Base-by-base conservation (phyloP, 345 rosid species). In the Eucalyptus urophylla region DNA sequence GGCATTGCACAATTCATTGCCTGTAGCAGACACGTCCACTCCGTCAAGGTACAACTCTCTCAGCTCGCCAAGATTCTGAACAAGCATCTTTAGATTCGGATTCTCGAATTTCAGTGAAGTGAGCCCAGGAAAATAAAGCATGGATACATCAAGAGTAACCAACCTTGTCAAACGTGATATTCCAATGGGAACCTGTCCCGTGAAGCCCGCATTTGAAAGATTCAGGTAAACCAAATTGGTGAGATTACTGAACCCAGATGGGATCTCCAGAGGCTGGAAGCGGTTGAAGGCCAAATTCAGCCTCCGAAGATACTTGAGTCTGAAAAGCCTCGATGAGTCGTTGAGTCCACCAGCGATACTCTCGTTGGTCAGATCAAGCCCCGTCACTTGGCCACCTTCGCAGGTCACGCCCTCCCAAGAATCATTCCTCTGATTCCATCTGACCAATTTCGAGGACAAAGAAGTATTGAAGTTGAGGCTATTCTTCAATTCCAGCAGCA, bases 321-420 rank as follows among this genome's bases (percentile, higher is more conserved):
- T 15, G 87, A 93, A 93, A 24, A 95, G 91, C 7, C 80, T 60
- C 12, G 87, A 87, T 45, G 95, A 87, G 29, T 65, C 69, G 12
- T 92, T 87, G 45, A 93, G 27, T 51, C 92, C 94, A 14, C 93
- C 89, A 0, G 86, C 58, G 50, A 93, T 90, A 0, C 47, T 50
- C 87, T 94, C 91, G 8, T 49, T 31, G 90, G 89, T 95, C 88
- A 95, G 90, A 89, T 93, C 89, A 13, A 95, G 90, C 0, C 86
- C 92, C 80, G 47, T 87, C 1, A 94, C 95, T 65, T 2, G 92
- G 50, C 54, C 88, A 2, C 1, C 89, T 62, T 92, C 80, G 49
- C 96, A 94, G 6, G 15, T 45, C 49, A 95, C 92, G 29, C 97
- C 96, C 0, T 31, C 27, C 94, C 95, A 95, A 2, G 56, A 92